Base-by-base conservation (phyloP, 495 filamentous ascomycete genomes). In the Xylaria longipes region DNA sequence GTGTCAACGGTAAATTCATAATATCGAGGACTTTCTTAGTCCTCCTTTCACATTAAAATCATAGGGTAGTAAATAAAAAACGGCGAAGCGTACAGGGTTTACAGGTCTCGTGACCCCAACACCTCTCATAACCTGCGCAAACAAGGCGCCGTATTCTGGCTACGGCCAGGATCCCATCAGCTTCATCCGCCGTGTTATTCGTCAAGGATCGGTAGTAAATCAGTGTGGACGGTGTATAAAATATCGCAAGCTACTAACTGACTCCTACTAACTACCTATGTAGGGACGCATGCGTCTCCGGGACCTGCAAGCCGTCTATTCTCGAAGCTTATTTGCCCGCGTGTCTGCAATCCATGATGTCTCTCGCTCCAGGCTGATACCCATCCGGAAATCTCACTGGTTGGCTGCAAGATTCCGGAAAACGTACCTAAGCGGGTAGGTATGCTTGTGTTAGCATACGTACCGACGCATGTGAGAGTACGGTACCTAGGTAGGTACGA, bases 31-130 rank as follows among this genome's bases (percentile, higher is more conserved):
- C 27, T 17, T 17, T 56, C 0, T 1, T 1, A 17, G 5, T 12
- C 27, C 22, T 31, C 33, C 3, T 11, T 35, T 25, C 12, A 43
- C 22, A 60, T 25, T 17, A n/a, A 27, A 27, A 41, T 29, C 20
- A 25, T 12, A 62, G 22, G 33, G 12, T 15, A 62, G 37, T 14
- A 39, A 8, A 58, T 3, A 35, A 37, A 29, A 22, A 17, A 37
- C 8, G 60, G 11, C 33, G 8, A 27, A 37, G 5, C 12, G 33
- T 43, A 7, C 37, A 41, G 35, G 60, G 25, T 45, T 29, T 27
- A 5, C n/a, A 64, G 7, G 41, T 64, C 41, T 27, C 61, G 61
- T 64, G 39, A 64, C 41, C 14, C 41, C 37, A 27, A 27, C 60
- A 63, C 35, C 39, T 61, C 33, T 9, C 33, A 9, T 61, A 7